These are phyloP conservation scores for Serendipita sp. DNA, from an alignment of 768 basidiomycete genomes.

Conservation along the genomic window DNA sequence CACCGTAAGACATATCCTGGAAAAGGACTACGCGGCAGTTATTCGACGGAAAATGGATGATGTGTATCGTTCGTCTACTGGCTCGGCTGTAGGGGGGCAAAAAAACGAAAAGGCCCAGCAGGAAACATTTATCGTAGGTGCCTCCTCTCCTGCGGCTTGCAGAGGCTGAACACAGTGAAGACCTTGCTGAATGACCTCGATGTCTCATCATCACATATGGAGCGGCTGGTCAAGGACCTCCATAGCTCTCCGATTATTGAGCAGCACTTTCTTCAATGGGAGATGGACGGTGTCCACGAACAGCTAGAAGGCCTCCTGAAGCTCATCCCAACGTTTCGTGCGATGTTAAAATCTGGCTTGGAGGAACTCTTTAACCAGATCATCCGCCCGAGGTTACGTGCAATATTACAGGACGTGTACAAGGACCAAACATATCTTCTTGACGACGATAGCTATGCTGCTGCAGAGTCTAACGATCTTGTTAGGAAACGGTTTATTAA, in stretches of 20 bases:
- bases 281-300: constrained; percentile 34
- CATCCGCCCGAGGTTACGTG: constrained; percentile 71
- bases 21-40: constrained; percentile 64
- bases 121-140: constrained; percentile 77
- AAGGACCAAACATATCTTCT: constrained; percentile 77
- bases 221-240: constrained; percentile 58
- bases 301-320: constrained; percentile 34
- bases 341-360: constrained; percentile 57
- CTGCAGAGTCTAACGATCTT: constrained; percentile 71
- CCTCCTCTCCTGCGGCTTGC: not conserved
- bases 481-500: constrained; percentile 83
- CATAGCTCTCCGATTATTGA: constrained; percentile 33
- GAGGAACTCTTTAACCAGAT: constrained; percentile 95
- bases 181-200: constrained; percentile 89
- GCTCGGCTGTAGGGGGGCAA: constrained; percentile 20
- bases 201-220: constrained; percentile 75
- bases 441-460: constrained; percentile 73
- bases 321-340: constrained; percentile 48
- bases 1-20: constrained; percentile 56
- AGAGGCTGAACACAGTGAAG: constrained; percentile 24
- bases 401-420: constrained; percentile 71
- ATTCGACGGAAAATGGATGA: constrained; percentile 79
- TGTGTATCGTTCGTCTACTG: constrained; percentile 41
- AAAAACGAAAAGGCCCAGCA: constrained; percentile 63
- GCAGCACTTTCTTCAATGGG: constrained; percentile 49